Evolutionary conservation across 2,329 filamentous ascomycete genomes (phyloP).

Genomic region (Onygenales sp.): DNA sequence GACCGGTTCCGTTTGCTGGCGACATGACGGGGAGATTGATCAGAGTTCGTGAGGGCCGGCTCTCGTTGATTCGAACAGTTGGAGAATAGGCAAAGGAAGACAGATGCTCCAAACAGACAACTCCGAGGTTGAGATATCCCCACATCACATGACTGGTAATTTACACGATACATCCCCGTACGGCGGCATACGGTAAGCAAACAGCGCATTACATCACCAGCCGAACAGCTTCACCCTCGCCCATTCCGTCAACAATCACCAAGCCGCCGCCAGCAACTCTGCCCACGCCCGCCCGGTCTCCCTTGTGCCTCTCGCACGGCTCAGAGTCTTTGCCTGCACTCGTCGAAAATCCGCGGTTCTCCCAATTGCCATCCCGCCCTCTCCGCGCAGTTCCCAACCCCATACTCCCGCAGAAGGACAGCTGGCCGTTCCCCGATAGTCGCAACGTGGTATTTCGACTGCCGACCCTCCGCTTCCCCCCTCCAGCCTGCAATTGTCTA

Average conservation of each 20-base stretch:
- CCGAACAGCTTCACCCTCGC: background rate
- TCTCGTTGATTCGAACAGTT: too few species aligned
- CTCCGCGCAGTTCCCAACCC: background rate
- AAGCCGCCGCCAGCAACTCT: background rate
- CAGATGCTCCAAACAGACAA: too few species aligned
- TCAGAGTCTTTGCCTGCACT: background rate
- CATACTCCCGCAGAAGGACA: background rate
- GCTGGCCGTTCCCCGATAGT: background rate
- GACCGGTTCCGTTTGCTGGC: background rate
- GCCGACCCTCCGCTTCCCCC: background rate
- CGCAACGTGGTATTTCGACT: constrained; percentile 1
- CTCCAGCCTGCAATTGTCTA: background rate
- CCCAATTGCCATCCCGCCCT: background rate
- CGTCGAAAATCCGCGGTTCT: background rate
- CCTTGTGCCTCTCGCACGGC: too few species aligned
- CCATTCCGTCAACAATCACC: background rate
- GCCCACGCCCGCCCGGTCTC: too few species aligned
- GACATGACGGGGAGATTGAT: background rate
- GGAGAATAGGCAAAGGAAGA: too few species aligned
- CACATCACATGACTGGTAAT: background rate
- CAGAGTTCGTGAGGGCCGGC: background rate
- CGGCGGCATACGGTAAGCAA: background rate
- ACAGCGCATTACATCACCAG: background rate
- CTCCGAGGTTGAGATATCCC: background rate
- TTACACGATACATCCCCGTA: background rate